A percentile compares a stretch with the other conserved stretches of the same genome.
Evolutionary conservation across 257 asterid species (phyloP).

Genomic region (Striga asiatica): DNA sequence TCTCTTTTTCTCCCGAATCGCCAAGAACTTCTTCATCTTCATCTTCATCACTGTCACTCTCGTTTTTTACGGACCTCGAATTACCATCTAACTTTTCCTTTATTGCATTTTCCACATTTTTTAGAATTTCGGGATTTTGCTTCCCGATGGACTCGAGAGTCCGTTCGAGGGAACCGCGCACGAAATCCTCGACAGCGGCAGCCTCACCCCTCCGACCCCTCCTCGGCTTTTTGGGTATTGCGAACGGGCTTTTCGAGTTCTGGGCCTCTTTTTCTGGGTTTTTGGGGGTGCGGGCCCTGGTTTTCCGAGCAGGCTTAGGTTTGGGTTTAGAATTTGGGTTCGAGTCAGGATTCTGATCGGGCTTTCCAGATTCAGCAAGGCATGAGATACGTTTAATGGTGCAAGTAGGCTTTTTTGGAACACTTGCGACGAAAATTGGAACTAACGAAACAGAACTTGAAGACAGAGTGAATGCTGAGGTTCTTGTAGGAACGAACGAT

Average conservation of each 20-base stretch:
- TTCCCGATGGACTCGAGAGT: slow-evolving; percentile 60
- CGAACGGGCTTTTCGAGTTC: slow-evolving; percentile 25
- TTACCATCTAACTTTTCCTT: slow-evolving; percentile 38
- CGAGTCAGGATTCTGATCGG: slow-evolving; percentile 21
- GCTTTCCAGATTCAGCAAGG: slow-evolving; percentile 24
- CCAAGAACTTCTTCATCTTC: too few relatives aligned
- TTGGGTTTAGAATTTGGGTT: slow-evolving; percentile 19
- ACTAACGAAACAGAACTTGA: slow-evolving; percentile 15
- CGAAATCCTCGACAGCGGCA: slow-evolving; percentile 86
- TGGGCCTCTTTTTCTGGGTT: slow-evolving; percentile 20
- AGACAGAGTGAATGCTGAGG: slow-evolving; percentile 8
- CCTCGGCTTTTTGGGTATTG: slow-evolving; percentile 68
- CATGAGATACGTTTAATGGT: slow-evolving; percentile 23
- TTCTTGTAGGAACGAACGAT: slow-evolving; percentile 14
- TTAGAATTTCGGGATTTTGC: slow-evolving; percentile 47
- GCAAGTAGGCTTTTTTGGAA: slow-evolving; percentile 11
- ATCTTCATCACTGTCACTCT: slow-evolving; percentile 32
- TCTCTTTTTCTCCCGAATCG: slow-evolving; percentile 27
- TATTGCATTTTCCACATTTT: slow-evolving; percentile 46
- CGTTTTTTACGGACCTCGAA: slow-evolving; percentile 27
- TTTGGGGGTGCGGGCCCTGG: slow-evolving; percentile 20
- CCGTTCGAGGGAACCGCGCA: slow-evolving; percentile 45
- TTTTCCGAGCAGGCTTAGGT: too few relatives aligned
- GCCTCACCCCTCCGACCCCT: slow-evolving; percentile 87
- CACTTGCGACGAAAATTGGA: slow-evolving; percentile 14